These are phyloP conservation scores for Coccomyxa subellipsoidea DNA, from an alignment of 163 green algal genomes.

Conservation along the genomic window DNA sequence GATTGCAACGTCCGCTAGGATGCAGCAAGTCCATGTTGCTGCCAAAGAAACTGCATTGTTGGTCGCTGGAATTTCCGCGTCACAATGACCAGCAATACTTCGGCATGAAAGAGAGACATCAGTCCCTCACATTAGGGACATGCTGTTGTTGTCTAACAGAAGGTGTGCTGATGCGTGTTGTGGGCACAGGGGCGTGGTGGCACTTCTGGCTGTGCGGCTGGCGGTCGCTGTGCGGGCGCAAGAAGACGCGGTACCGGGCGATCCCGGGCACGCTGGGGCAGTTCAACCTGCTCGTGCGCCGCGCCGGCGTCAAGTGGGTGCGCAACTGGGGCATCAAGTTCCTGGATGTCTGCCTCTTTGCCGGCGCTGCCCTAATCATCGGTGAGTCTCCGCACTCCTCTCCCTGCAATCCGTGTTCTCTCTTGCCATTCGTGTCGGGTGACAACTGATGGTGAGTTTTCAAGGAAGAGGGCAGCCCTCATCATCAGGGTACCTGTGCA, in stretches of 20 bases:
- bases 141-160: no score
- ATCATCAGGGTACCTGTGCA: no score
- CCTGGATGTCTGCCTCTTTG: constrained; percentile 48
- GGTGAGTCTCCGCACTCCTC: constrained; percentile 22
- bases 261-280: constrained; percentile 38
- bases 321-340: constrained; percentile 44
- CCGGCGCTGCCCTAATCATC: constrained; percentile 35
- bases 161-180: background rate
- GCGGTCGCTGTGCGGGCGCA: constrained; percentile 8
- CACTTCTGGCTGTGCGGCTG: constrained; percentile 11
- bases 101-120: no score
- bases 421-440: no score
- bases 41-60: no score
- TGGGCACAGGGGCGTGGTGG: background rate
- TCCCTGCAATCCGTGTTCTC: background rate
- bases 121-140: no score
- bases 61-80: no score
- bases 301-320: constrained; percentile 44
- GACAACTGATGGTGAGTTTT: no score
- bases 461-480: no score
- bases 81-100: no score
- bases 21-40: no score
- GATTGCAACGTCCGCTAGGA: no score
- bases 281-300: constrained; percentile 41
- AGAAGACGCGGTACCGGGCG: constrained; percentile 16